phyloP scores from a whole-genome alignment of 2,329 filamentous ascomycete species.

The Fusarium avenaceum region DNA sequence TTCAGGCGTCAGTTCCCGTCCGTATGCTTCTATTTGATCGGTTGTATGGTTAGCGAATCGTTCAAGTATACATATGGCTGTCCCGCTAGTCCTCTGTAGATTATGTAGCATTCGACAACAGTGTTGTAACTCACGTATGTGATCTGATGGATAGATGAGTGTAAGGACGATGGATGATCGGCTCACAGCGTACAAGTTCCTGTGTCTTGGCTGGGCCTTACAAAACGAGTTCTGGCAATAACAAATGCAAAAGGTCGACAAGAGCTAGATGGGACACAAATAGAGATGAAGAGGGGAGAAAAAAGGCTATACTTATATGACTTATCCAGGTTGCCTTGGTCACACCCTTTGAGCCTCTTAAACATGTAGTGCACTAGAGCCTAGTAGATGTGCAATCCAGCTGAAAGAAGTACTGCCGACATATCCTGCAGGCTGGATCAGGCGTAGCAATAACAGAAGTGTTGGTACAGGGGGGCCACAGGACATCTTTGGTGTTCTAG shows the following conservation, averaged over 20 bases:
- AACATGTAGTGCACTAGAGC: background rate
- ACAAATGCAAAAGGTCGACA: background rate
- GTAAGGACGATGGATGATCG: background rate
- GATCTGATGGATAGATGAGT: background rate
- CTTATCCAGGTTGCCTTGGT: slow-evolving; percentile 3
- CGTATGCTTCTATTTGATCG: background rate
- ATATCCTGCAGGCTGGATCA: background rate
- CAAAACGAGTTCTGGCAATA: background rate
- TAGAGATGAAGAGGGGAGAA: background rate
- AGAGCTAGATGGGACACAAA: background rate
- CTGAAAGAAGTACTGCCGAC: background rate
- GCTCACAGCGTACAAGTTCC: background rate
- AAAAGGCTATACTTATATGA: slow-evolving; percentile 5
- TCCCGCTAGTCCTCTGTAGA: background rate
- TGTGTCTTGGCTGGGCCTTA: background rate
- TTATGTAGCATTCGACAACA: background rate
- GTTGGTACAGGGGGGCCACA: background rate
- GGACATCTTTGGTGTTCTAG: background rate
- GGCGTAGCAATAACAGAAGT: background rate
- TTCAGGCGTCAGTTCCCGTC: background rate
- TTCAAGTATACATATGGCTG: background rate
- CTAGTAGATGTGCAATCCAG: slow-evolving; percentile 3
- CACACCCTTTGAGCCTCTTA: background rate
- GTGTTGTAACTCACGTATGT: background rate
- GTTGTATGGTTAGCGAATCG: background rate